Evolutionary conservation across 306 rosid genomes (phyloP).

Genomic region (Gynostemma pentaphyllum): DNA sequence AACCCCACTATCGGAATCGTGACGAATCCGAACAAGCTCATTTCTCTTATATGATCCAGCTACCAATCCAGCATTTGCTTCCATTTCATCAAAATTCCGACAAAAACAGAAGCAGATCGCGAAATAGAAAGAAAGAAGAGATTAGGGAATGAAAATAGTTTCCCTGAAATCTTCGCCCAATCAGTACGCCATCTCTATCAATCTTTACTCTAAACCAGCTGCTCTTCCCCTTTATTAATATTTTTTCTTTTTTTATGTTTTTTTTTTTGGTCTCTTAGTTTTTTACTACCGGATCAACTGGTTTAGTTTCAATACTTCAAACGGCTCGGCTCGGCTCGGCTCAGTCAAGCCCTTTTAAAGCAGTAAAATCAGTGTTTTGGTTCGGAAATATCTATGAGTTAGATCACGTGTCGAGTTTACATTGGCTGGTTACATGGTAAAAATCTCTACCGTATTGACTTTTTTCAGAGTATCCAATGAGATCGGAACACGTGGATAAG

Average conservation of each 20-base stretch:
- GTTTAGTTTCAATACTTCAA: not conserved
- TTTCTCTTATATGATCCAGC: constrained; percentile 93
- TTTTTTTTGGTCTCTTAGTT: not conserved
- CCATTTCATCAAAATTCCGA: constrained; percentile 32
- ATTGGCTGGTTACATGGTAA: not conserved
- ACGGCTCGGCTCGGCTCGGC: constrained; percentile 4
- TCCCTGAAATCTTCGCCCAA: constrained; percentile 38
- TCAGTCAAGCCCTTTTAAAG: not conserved
- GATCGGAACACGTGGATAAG: not conserved
- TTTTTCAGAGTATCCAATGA: not conserved
- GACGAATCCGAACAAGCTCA: constrained; percentile 92
- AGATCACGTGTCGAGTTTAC: not conserved
- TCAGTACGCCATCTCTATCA: constrained; percentile 42
- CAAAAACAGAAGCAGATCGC: constrained; percentile 10
- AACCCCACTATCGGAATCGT: constrained; percentile 88
- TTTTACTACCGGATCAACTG: not conserved
- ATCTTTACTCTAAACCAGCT: constrained; percentile 9
- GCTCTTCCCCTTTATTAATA: not conserved
- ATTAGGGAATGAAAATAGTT: not conserved
- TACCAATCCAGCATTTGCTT: constrained; percentile 81
- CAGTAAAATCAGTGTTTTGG: too few species aligned
- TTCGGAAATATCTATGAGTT: not conserved
- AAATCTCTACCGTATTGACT: not conserved
- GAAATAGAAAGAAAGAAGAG: not conserved
- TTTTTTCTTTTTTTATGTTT: not conserved